These are phyloP conservation scores for Betula pendula DNA, from an alignment of 306 rosid genomes.

Conservation along the genomic window DNA sequence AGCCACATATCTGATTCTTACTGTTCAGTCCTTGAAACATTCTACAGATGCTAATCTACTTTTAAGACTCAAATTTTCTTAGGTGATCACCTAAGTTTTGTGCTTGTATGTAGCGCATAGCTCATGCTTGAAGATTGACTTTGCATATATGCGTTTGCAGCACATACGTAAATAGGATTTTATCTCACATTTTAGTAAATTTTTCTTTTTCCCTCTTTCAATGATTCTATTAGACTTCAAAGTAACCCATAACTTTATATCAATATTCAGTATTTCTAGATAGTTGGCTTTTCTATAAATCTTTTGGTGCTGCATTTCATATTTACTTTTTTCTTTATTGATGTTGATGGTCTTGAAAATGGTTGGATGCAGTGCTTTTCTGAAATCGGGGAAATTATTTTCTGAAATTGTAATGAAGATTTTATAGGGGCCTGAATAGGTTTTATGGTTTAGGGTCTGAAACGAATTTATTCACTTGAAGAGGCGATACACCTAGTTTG, in stretches of 20 bases:
- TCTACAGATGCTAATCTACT: not conserved
- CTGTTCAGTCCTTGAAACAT: constrained; percentile 8
- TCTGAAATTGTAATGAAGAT: not conserved
- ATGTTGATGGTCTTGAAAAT: not conserved
- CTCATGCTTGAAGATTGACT: not conserved
- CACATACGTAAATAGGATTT: not conserved
- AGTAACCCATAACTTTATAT: not conserved
- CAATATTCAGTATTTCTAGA: not conserved
- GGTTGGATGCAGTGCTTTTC: not conserved
- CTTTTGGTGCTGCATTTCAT: not conserved
- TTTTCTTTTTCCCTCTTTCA: not conserved
- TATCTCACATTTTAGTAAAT: too few species aligned
- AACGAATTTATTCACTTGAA: not conserved
- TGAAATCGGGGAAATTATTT: not conserved
- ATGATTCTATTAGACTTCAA: not conserved
- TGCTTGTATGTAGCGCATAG: not conserved
- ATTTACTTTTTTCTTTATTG: not conserved
- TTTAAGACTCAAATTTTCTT: not conserved
- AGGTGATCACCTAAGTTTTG: not conserved
- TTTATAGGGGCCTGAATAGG: not conserved
- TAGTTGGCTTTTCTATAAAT: not conserved
- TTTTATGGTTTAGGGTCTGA: not conserved
- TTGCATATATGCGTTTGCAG: not conserved
- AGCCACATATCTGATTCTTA: not conserved
- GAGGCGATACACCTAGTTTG: not conserved